phyloP scores from a whole-genome alignment of 176 grass and related monocot genomes.

The Melocanna baccifera region DNA sequence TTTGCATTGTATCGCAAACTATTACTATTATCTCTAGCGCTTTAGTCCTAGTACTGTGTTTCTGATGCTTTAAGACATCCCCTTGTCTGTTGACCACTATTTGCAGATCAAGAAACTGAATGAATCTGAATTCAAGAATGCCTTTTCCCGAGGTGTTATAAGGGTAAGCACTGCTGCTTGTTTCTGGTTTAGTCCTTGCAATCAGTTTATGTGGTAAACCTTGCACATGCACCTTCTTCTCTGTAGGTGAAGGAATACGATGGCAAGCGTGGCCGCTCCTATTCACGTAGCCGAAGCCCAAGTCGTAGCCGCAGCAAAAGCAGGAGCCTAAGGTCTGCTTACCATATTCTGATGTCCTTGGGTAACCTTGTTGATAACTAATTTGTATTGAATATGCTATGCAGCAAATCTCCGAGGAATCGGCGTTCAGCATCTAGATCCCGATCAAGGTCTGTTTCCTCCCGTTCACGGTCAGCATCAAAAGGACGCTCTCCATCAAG shows the following conservation, averaged over 20 bases:
- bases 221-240: not conserved
- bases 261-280: conserved; percentile 41
- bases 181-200: not conserved
- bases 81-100: conserved; percentile 6
- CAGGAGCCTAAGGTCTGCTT: conserved; percentile 51
- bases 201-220: not conserved
- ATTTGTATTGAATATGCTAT: not conserved
- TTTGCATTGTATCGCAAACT: not conserved
- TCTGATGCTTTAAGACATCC: conserved; percentile 13
- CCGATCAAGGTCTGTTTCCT: conserved; percentile 47
- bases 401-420: conserved; percentile 60
- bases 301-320: conserved; percentile 56
- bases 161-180: conserved; percentile 52
- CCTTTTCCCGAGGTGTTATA: conserved; percentile 84
- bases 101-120: conserved; percentile 92
- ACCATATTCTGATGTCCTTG: not conserved
- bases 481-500: conserved; percentile 49
- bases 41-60: not conserved
- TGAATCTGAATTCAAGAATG: conserved; percentile 93
- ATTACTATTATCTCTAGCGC: not conserved
- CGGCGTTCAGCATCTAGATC: conserved; percentile 41
- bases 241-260: conserved; percentile 85
- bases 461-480: conserved; percentile 40
- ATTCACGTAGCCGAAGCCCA: conserved; percentile 59
- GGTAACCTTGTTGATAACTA: not conserved